phyloP scores from a whole-genome alignment of 2,329 filamentous ascomycete genomes.

The Byssochlamys sp. region DNA sequence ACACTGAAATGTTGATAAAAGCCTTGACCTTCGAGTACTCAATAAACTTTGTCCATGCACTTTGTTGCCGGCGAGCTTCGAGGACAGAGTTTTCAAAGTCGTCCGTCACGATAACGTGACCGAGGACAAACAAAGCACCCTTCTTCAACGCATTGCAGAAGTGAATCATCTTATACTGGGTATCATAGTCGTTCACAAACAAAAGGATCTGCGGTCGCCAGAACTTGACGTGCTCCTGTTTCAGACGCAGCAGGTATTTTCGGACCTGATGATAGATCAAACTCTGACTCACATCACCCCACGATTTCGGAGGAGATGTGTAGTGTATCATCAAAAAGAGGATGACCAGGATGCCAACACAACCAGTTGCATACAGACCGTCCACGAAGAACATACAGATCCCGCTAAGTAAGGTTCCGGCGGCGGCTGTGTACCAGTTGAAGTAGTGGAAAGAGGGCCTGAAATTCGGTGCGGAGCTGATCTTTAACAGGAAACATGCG shows the following conservation, averaged over 20 bases:
- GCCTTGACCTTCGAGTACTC: conserved; percentile 80
- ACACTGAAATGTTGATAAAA: conserved; percentile 77
- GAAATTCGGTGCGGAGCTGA: conserved; percentile 81
- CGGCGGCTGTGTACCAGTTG: conserved; percentile 70
- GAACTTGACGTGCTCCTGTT: conserved; percentile 84
- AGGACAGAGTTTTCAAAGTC: conserved; percentile 71
- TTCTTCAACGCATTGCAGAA: conserved; percentile 91
- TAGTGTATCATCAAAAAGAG: conserved; percentile 81
- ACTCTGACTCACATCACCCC: conserved; percentile 84
- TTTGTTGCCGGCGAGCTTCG: conserved; percentile 71
- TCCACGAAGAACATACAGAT: conserved; percentile 86
- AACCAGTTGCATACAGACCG: conserved; percentile 65
- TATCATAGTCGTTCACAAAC: conserved; percentile 71
- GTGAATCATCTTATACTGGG: conserved; percentile 72
- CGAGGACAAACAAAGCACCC: conserved; percentile 71
- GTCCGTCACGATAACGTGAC: conserved; percentile 76
- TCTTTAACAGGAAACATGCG: conserved; percentile 76
- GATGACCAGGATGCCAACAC: conserved; percentile 62
- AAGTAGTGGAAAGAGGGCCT: conserved; percentile 82
- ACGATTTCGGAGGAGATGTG: conserved; percentile 71
- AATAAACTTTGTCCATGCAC: conserved; percentile 76
- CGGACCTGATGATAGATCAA: conserved; percentile 81
- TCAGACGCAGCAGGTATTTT: conserved; percentile 74
- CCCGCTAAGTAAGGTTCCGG: conserved; percentile 65
- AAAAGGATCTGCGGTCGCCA: conserved; percentile 83